Evolutionary conservation across 2,329 filamentous ascomycete species (phyloP), one percentile per base, ranked within the genome.

Genomic region (Graphilbum ipis-grandicollis): DNA sequence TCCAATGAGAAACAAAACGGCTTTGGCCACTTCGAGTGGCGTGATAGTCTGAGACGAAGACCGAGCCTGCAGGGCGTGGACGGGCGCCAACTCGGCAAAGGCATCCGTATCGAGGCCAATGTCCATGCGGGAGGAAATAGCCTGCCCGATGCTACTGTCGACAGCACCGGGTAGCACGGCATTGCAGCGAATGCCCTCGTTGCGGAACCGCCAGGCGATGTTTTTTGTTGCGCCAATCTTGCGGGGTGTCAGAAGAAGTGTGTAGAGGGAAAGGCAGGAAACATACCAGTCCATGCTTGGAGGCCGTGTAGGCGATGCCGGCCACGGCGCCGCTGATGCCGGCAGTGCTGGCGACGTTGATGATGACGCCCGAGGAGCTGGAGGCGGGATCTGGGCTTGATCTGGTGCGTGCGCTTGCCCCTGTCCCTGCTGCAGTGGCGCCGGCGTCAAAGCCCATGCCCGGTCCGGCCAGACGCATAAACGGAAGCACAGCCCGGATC

Each of bases 281-380:
- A 51, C 55, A 37, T 39, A 59, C 54, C 28, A 63, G 47, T 0
- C 56, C 52, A 32, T 53, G 52, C 40, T 54, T 54, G n/a, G 49
- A 52, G 1, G 52, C 51, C 7, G 48, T 47, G 29, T 54, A 54
- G 4, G 55, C 55, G 10, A 52, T 50, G 38, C 50, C 49, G 12
- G 50, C 52, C 3, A 49, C 52, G 4, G 55, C 55, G 4, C 60
- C 62, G 18, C 49, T 52, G 9, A 60, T 38, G 1, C 63, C 62
- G 21, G 59, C 56, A 12, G 63, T 56, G 39, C 59, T 62, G 14
- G 58, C 49, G 9, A 59, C 60, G 46, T 63, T 67, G 39, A 68
- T 59, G 19, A 69, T 64, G 42, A 60, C 63, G 0, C 60, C 61
- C n/a, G n/a, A n/a, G n/a, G n/a, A n/a, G n/a, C n/a, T n/a, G n/a